Conservation (phyloP, 1,284 basidiomycete species). For the Puccinia horiana region DNA sequence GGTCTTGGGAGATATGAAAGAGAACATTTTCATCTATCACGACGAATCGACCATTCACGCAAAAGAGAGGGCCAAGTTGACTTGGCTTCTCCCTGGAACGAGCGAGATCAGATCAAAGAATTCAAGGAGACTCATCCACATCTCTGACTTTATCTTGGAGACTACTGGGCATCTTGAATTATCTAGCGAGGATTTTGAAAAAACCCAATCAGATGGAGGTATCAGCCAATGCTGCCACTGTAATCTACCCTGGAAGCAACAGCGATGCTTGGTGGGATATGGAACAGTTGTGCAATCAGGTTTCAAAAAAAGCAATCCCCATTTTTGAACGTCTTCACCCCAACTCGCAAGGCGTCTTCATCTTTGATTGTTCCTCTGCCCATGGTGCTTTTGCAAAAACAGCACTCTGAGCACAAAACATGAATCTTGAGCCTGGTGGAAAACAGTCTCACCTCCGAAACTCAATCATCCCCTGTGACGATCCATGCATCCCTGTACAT, state of each 20-base stretch:
- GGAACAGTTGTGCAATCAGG: slow-evolving; percentile 1
- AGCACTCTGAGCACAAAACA: not conserved
- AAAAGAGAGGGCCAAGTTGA: not conserved
- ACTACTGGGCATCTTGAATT: not conserved
- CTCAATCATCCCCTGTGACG: slow-evolving; percentile 3
- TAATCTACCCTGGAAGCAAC: not conserved
- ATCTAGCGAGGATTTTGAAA: not conserved
- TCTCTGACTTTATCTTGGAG: not conserved
- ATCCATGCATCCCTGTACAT: not conserved
- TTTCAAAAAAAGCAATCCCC: not conserved
- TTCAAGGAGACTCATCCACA: not conserved
- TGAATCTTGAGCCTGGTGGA: not conserved
- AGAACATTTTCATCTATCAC: not conserved
- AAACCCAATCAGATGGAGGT: not conserved
- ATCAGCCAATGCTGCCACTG: slow-evolving; percentile 8
- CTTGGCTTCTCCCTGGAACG: slow-evolving; percentile 1
- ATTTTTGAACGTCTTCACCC: not conserved
- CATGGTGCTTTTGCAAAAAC: not conserved
- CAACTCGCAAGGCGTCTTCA: too few relatives aligned
- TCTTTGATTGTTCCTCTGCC: not conserved
- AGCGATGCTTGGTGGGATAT: slow-evolving; percentile 7
- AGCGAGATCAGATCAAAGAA: not conserved
- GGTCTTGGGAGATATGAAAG: not conserved
- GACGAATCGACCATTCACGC: not conserved
- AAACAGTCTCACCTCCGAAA: slow-evolving; percentile 3